Evolutionary conservation across 2,329 filamentous ascomycete genomes (phyloP), one percentile per base, ranked within the genome.

Genomic region (Colletotrichum sp.): DNA sequence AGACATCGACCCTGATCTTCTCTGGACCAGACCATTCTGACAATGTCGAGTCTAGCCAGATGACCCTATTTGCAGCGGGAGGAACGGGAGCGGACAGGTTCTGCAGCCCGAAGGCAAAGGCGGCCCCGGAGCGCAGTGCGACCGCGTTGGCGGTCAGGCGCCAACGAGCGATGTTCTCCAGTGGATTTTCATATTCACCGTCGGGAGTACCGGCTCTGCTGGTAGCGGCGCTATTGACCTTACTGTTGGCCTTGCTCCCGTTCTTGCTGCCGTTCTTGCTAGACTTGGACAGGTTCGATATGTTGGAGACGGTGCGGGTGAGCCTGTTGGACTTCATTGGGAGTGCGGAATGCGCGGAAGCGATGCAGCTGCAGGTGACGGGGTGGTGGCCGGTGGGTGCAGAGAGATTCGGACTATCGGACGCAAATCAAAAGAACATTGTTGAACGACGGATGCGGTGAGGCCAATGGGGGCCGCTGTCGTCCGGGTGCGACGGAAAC

Each of bases 1-100:
- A 86, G 57, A 91, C 87, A 81, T 90, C 89, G 30, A 89, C 85
- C 77, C 85, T 85, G 80, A 88, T 86, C 79, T 85, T 86, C 32
- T 82, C 81, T 34, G 80, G 81, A 34, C 84, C 86, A 65, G 81
- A 82, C 68, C 78, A 81, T 49, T 80, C 77, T 6, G 86, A 85
- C 9, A 88, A 78, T 12, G 86, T 88, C 13, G 87, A 85, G 78
- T 88, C 86, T 6, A 88, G 81, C 80, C 82, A 88, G 24, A 88
- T 80, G 21, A 84, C 84, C 68, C 82, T 80, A 34, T 85, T 83
- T 13, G 84, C 85, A 49, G 82, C 80, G 4, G 85, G 85, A 4
- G 85, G 84, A 13, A 83, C 82, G 28, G 86, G 86, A 30, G 85
- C 83, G 59, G 84, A 84, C 21, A 75, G 66, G 78, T 88, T 87